Percentiles rank a stretch among this genome's conserved stretches.
Conservation (phyloP, 768 basidiomycete genomes). For the Glaciozyma antarctica region DNA sequence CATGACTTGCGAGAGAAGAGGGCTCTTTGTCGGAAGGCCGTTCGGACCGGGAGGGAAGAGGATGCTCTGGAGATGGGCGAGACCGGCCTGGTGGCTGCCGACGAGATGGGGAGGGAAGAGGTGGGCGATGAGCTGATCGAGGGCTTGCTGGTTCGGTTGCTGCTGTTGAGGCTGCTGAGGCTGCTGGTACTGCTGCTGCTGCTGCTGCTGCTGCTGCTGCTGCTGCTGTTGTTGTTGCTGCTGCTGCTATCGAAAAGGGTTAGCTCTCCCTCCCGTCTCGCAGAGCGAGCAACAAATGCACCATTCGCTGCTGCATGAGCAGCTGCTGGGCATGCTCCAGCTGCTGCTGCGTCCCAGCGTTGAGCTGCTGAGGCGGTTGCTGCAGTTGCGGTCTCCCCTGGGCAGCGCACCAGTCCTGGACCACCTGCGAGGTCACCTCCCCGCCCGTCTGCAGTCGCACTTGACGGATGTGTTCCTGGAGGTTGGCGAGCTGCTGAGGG, state of each 20-base stretch:
- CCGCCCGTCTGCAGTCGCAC: conserved; percentile 15
- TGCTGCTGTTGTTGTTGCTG: neutral
- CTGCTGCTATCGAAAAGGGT: neutral
- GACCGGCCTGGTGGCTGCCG: conserved; percentile 6
- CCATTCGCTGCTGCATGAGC: too few relatives aligned
- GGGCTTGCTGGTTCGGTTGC: neutral
- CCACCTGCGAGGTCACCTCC: conserved; percentile 25
- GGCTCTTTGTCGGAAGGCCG: conserved; percentile 10
- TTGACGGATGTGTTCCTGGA: conserved; percentile 26
- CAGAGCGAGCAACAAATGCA: too few relatives aligned
- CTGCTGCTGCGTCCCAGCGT: neutral
- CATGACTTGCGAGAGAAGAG: conserved; percentile 27
- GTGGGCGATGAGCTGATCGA: neutral
- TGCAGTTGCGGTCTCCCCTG: neutral
- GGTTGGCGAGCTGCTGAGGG: conserved; percentile 17
- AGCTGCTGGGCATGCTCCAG: neutral
- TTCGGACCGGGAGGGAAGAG: conserved; percentile 23
- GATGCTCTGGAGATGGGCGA: conserved; percentile 19
- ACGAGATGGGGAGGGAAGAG: neutral
- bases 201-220: neutral
- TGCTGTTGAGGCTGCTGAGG: neutral
- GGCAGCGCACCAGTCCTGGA: conserved; percentile 20
- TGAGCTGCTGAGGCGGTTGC: neutral
- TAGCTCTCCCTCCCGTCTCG: too few relatives aligned
- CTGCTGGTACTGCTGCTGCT: conserved; percentile 1